Base-by-base conservation (phyloP, 495 filamentous ascomycete species). In the Aspergillus wentii region DNA sequence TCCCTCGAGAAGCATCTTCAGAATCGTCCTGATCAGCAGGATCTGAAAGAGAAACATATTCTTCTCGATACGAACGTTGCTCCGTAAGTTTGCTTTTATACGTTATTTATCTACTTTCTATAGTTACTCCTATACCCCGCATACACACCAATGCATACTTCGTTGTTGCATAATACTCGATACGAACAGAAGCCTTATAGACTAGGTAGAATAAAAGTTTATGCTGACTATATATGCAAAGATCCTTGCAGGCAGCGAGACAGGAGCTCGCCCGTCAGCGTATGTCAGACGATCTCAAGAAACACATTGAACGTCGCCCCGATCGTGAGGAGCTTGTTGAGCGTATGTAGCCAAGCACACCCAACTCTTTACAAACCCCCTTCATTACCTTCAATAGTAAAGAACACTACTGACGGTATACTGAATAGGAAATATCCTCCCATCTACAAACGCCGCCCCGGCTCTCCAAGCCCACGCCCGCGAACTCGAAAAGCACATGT, bases 1-100 rank as follows among this genome's bases (percentile, higher is more conserved):
- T 88, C 85, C n/a, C 78, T 95, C 20, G 87, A 92, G 64, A 86
- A 85, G 50, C 85, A 90, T 51, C 75, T 94, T 40, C 77, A 82
- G 53, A 77, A 76, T 39, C 83, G 88, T 25, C 88, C 88, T 8
- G 85, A 89, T 15, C 70, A 78, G 28, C 69, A 88, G 52, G 88
- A 95, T 42, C 79, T 95, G 35, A 86, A 84, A 62, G 73, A 85
- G 42, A 61, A 78, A 33, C 77, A 88, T 48, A 88, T 88, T 46
- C 59, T 88, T 29, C 66, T 83, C n/a, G 75, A 86, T 46, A 85
- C 78, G 11, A 80, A 70, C 47, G 75, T 80, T 38, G 83, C 83
- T 6, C 83, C 83, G 78, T 86, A 61, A 23, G 72, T 58, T 13
- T 15, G 25, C 41, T 16, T 22, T 19, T 30, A 13, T 17, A 22